A percentile compares a stretch with the other conserved stretches of the same genome.
Evolutionary conservation across 805 yeast species (phyloP).

Genomic region (Yueomyces sinensis): DNA sequence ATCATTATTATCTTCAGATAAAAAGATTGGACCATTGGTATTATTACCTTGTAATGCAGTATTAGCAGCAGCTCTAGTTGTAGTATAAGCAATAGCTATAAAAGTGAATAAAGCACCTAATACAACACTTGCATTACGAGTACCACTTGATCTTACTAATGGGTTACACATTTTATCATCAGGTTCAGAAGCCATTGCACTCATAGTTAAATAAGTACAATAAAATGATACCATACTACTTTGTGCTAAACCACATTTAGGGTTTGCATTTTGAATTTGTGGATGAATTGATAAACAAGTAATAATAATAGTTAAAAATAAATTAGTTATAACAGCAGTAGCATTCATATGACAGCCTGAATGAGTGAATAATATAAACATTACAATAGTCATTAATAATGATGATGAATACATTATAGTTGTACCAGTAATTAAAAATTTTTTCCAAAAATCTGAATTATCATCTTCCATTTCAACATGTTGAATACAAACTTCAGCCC

Average conservation of each 20-base stretch:
- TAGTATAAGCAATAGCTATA: constrained; percentile 90
- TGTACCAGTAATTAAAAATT: constrained; percentile 76
- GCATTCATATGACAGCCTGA: constrained; percentile 80
- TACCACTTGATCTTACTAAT: constrained; percentile 73
- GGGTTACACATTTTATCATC: constrained; percentile 92
- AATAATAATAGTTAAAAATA: constrained; percentile 49
- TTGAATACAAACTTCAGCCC: constrained; percentile 93
- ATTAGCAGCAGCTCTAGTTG: constrained; percentile 90
- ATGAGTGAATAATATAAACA: constrained; percentile 75
- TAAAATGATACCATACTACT: constrained; percentile 90
- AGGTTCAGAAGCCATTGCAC: constrained; percentile 94
- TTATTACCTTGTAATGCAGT: constrained; percentile 43
- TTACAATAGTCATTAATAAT: constrained; percentile 55
- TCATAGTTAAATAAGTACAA: constrained; percentile 79
- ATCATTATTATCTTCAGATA: constrained; percentile 16
- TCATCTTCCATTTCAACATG: constrained; percentile 76
- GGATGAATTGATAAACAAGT: constrained; percentile 69
- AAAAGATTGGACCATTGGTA: constrained; percentile 23
- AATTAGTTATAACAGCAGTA: constrained; percentile 68
- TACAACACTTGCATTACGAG: constrained; percentile 77
- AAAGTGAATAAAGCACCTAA: constrained; percentile 90
- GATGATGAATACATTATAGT: constrained; percentile 69
- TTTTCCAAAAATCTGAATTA: constrained; percentile 53
- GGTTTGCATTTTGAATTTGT: constrained; percentile 78
- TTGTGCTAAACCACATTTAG: constrained; percentile 94